phyloP scores from a whole-genome alignment of 2,329 filamentous ascomycete species.

The Ceratocystis cubensis region DNA sequence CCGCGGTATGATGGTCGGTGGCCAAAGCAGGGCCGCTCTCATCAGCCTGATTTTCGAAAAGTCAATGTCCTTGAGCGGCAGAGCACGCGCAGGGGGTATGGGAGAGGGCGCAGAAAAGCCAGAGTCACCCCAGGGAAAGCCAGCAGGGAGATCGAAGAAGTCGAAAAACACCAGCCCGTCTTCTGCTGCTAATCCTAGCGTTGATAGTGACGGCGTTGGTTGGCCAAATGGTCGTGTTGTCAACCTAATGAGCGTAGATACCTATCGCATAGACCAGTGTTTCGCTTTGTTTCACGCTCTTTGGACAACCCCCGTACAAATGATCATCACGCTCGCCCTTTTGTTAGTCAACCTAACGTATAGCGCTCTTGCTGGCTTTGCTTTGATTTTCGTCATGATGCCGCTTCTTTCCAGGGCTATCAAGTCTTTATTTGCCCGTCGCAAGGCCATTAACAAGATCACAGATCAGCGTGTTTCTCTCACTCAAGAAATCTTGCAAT shows the following conservation, averaged over 20 bases:
- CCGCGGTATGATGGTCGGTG: constrained; percentile 81
- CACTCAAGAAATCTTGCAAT: constrained; percentile 83
- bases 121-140: constrained; percentile 37
- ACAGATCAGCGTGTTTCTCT: constrained; percentile 85
- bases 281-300: constrained; percentile 80
- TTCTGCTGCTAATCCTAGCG: constrained; percentile 28
- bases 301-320: constrained; percentile 74
- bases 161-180: constrained; percentile 27
- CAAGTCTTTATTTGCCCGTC: constrained; percentile 59
- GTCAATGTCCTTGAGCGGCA: constrained; percentile 73
- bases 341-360: constrained; percentile 81
- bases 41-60: constrained; percentile 88
- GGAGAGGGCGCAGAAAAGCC: constrained; percentile 32
- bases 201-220: constrained; percentile 55
- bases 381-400: constrained; percentile 62
- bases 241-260: constrained; percentile 91
- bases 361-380: constrained; percentile 80
- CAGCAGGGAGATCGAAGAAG: constrained; percentile 32
- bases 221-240: constrained; percentile 90
- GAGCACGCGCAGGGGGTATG: constrained; percentile 70
- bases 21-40: constrained; percentile 65
- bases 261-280: constrained; percentile 81
- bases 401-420: constrained; percentile 68
- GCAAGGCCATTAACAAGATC: constrained; percentile 76
- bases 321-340: constrained; percentile 65